These are phyloP conservation scores for Fragilaria crotonensis DNA, from an alignment of 108 stramenopile species.

Conservation along the genomic window DNA sequence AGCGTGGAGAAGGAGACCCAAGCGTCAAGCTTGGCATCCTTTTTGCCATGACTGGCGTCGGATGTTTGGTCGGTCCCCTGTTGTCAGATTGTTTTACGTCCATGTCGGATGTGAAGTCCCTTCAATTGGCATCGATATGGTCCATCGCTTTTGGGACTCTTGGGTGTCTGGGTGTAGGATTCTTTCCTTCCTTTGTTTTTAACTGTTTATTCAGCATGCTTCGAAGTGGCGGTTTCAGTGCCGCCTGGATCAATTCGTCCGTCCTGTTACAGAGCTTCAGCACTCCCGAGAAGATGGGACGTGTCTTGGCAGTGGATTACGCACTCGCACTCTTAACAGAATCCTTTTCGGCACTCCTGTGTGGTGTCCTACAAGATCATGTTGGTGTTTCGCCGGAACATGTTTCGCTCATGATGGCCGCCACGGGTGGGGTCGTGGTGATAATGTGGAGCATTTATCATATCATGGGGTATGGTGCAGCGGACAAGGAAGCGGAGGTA, in stretches of 20 bases:
- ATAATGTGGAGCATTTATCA: too few relatives aligned
- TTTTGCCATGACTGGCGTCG: conserved; percentile 54
- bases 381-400: background rate
- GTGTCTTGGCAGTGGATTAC: conserved; percentile 52
- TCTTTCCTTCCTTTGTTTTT: conserved; percentile 16
- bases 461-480: too few relatives aligned
- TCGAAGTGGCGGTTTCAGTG: too few relatives aligned
- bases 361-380: conserved; percentile 48
- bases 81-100: too few relatives aligned
- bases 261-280: conserved; percentile 51
- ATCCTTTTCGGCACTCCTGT: conserved; percentile 35
- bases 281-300: conserved; percentile 37
- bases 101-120: too few relatives aligned
- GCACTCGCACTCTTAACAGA: conserved; percentile 52
- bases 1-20: too few relatives aligned
- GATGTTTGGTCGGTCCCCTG: too few relatives aligned
- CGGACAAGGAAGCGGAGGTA: too few relatives aligned
- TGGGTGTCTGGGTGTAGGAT: too few relatives aligned
- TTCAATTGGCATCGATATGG: conserved; percentile 30
- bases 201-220: background rate
- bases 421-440: background rate
- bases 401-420: background rate
- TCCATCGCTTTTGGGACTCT: conserved; percentile 19
- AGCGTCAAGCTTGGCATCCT: too few relatives aligned
- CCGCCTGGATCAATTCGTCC: too few relatives aligned